Evolutionary conservation across 805 yeast species (phyloP).

Genomic region (Saccharomyces paradoxus): DNA sequence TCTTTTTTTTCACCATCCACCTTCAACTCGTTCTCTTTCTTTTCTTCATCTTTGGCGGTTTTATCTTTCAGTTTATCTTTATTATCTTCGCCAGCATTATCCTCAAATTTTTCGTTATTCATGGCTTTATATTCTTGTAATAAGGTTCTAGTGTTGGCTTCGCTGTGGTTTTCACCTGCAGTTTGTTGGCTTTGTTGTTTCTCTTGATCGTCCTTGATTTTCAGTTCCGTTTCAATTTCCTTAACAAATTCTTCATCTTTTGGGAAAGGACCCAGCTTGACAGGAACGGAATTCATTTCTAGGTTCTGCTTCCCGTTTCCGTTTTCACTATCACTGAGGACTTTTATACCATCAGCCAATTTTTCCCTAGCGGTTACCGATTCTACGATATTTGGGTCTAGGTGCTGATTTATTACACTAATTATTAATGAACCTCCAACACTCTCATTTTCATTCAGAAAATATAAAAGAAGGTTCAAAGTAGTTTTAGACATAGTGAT

Average conservation of each 20-base stretch:
- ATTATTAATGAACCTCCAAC: constrained; percentile 86
- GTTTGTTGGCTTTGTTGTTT: constrained; percentile 28
- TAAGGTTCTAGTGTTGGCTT: constrained; percentile 35
- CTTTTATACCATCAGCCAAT: constrained; percentile 28
- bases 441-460: constrained; percentile 83
- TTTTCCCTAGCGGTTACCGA: constrained; percentile 29
- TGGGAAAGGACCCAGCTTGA: constrained; percentile 78
- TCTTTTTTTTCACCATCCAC: constrained; percentile 5
- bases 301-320: constrained; percentile 24
- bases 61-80: constrained; percentile 18
- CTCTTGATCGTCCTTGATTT: constrained; percentile 65
- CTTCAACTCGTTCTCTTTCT: constrained; percentile 1
- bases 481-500: constrained; percentile 76
- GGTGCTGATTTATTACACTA: constrained; percentile 75
- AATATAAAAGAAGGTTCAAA: constrained; percentile 73
- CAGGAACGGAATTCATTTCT: constrained; percentile 35
- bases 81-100: constrained; percentile 7
- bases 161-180: neutral
- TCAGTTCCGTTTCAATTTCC: constrained; percentile 78
- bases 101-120: constrained; percentile 37
- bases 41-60: constrained; percentile 5
- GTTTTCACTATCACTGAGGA: constrained; percentile 21
- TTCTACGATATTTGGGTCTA: constrained; percentile 41
- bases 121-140: constrained; percentile 59
- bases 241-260: constrained; percentile 74